A percentile compares a stretch with the other conserved stretches of the same genome.
phyloP scores from a whole-genome alignment of 2,329 filamentous ascomycete species.

The Fusarium sororula region DNA sequence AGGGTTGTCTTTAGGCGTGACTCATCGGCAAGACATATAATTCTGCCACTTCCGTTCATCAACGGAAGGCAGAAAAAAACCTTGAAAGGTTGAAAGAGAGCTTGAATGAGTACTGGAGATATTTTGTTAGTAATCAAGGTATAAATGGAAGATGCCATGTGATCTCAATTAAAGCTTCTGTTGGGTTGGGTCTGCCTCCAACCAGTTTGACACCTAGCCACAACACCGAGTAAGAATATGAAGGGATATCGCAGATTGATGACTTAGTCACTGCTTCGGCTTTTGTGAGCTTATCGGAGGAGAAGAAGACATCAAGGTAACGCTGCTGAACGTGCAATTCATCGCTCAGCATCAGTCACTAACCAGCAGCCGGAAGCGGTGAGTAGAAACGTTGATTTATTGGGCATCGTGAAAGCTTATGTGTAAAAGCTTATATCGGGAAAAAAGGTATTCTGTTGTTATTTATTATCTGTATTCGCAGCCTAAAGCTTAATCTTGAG shows the following conservation, averaged over 20 bases:
- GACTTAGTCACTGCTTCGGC: accelerated
- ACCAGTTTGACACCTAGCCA: background rate
- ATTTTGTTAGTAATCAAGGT: background rate
- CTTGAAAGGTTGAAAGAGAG: accelerated
- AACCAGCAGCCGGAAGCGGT: accelerated
- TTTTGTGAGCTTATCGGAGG: accelerated
- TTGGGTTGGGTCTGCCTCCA: no score
- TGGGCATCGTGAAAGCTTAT: no score
- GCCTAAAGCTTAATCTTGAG: no score
- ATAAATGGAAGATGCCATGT: accelerated
- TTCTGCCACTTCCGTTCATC: background rate
- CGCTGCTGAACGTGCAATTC: no score
- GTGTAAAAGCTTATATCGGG: no score
- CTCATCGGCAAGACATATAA: background rate
- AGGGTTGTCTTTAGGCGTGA: background rate
- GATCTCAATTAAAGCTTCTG: background rate
- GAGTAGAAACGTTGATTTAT: background rate
- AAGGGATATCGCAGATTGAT: accelerated
- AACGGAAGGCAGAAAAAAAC: background rate
- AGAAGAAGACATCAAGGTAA: no score
- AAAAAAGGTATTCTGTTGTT: accelerated
- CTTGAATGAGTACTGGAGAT: accelerated
- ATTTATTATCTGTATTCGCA: no score
- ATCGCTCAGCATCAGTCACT: background rate
- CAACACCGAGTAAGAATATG: background rate